Conservation (phyloP, 1,139 yeast species). For the Candida labiduridarum region DNA sequence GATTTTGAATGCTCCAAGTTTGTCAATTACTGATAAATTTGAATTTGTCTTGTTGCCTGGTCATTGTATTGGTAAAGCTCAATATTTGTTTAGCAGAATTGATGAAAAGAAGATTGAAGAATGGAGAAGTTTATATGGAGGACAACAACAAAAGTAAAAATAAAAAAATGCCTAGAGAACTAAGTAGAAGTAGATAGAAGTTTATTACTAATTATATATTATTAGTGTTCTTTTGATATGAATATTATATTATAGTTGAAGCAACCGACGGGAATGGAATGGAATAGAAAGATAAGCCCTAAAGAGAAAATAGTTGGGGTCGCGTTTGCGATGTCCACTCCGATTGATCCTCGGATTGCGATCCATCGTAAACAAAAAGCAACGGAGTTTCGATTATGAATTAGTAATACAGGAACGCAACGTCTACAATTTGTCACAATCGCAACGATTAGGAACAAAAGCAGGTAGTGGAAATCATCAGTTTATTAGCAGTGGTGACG, state of each 20-base stretch:
- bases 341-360: background rate
- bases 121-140: slow-evolving; percentile 89
- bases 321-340: background rate
- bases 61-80: slow-evolving; percentile 89
- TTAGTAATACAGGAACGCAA: background rate
- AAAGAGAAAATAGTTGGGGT: too few species aligned
- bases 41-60: slow-evolving; percentile 70
- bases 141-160: slow-evolving; percentile 42
- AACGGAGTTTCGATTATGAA: background rate
- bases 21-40: slow-evolving; percentile 77
- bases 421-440: background rate
- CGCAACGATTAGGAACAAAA: background rate
- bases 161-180: background rate
- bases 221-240: background rate
- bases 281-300: too few species aligned
- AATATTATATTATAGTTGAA: too few species aligned
- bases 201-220: background rate
- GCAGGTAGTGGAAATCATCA: background rate
- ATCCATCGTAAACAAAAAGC: background rate
- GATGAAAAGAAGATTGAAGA: slow-evolving; percentile 85
- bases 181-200: background rate
- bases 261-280: too few species aligned
- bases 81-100: slow-evolving; percentile 87
- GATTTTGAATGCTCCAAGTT: slow-evolving; percentile 81
- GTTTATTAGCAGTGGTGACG: too few species aligned